Conservation (phyloP, 129 eudicot species). For the Scalesia atractyloides region DNA sequence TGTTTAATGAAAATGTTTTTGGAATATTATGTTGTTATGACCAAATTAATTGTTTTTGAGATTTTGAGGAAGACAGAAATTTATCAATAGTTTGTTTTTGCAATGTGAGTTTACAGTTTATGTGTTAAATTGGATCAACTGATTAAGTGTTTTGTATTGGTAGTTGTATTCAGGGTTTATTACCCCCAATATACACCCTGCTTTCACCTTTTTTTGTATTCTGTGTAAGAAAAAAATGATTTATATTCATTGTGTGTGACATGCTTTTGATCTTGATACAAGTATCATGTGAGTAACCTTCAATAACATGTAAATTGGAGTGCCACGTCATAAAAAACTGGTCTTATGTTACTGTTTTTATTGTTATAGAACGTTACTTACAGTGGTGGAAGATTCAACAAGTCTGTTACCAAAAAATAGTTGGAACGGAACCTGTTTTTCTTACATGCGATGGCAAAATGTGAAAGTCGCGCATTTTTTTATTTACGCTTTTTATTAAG, state of each 20-base stretch:
- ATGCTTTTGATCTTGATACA: background rate
- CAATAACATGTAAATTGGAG: background rate
- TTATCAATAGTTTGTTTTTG: background rate
- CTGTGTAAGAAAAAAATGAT: background rate
- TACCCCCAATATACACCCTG: background rate
- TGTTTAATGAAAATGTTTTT: background rate
- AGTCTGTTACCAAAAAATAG: background rate
- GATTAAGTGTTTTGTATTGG: background rate
- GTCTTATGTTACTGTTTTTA: background rate
- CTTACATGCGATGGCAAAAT: background rate
- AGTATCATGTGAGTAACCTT: background rate
- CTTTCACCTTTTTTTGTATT: background rate
- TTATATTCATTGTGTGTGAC: background rate
- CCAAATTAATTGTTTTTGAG: background rate
- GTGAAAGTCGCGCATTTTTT: background rate
- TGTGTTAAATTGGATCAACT: background rate
- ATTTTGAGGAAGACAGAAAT: background rate
- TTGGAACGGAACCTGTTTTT: background rate
- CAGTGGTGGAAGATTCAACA: background rate
- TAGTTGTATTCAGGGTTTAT: background rate
- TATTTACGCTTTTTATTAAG: background rate
- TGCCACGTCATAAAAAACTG: background rate
- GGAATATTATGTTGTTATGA: background rate
- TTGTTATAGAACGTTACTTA: background rate
- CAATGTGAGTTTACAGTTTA: background rate